These are phyloP conservation scores for Globisporangium perplexum DNA, from an alignment of 352 stramenopile genomes.

Conservation along the genomic window DNA sequence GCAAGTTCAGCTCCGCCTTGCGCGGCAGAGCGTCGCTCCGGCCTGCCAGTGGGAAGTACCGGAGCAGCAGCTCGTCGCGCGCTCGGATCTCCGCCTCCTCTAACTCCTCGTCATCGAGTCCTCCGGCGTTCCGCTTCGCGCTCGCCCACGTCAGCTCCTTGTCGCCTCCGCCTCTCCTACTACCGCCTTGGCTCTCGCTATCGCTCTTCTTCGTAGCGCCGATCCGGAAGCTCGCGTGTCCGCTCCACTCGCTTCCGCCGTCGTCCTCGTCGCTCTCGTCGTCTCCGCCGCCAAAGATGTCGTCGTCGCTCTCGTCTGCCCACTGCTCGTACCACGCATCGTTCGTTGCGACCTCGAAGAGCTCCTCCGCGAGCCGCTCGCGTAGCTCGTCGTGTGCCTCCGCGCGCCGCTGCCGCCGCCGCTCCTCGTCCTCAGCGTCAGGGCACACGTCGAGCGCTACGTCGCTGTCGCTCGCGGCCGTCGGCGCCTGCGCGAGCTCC, in stretches of 20 bases:
- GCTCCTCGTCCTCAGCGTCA: conserved; percentile 14
- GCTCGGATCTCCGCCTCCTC: neutral
- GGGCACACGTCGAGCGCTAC: conserved; percentile 18
- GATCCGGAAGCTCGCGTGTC: neutral
- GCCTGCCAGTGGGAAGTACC: conserved; percentile 28
- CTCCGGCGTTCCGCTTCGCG: neutral
- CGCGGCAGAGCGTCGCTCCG: too few species aligned
- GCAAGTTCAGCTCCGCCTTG: too few species aligned
- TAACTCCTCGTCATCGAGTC: neutral
- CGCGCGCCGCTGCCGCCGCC: conserved; percentile 13
- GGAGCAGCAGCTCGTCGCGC: conserved; percentile 32
- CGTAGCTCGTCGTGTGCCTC: conserved; percentile 13
- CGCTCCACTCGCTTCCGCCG: neutral
- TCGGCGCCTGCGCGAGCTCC: conserved; percentile 47
- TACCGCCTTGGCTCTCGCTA: neutral
- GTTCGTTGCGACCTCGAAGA: conserved; percentile 55
- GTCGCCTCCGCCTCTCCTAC: neutral
- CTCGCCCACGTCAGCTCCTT: conserved; percentile 6
- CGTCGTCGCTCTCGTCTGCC: conserved; percentile 32
- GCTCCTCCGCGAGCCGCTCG: conserved; percentile 38
- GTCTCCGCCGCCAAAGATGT: neutral
- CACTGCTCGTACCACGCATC: conserved; percentile 67
- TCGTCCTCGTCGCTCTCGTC: conserved; percentile 6
- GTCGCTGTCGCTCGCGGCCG: conserved; percentile 24
- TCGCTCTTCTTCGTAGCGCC: neutral